Evolutionary conservation across 2,329 filamentous ascomycete species (phyloP).

Genomic region (Plenodomus tracheiphilus): DNA sequence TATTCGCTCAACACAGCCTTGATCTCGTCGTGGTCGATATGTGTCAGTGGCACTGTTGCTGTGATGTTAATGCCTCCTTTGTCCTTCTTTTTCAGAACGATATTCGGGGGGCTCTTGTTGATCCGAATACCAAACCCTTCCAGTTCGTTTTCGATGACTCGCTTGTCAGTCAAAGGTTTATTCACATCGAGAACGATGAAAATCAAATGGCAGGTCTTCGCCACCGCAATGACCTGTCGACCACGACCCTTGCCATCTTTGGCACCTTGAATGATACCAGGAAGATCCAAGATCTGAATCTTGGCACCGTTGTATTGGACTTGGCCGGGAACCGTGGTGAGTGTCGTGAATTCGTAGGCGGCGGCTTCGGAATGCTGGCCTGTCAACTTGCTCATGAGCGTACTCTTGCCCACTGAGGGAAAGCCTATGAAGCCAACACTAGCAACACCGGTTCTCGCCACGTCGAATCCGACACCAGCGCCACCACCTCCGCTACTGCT

Average conservation of each 20-base stretch:
- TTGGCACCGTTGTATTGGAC: conserved; percentile 96
- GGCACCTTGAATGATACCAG: conserved; percentile 97
- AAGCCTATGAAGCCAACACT: conserved; percentile 98
- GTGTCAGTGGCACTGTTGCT: conserved; percentile 86
- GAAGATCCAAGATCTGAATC: conserved; percentile 96
- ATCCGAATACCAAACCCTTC: conserved; percentile 97
- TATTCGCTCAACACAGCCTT: conserved; percentile 98
- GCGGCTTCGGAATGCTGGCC: conserved; percentile 97
- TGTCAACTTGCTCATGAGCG: conserved; percentile 90
- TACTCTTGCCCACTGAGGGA: conserved; percentile 97
- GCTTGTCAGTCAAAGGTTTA: conserved; percentile 96
- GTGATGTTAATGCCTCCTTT: conserved; percentile 96
- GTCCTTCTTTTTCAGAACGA: conserved; percentile 99
- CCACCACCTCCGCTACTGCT: conserved; percentile 78
- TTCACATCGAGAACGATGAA: conserved; percentile 99
- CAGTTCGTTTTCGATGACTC: conserved; percentile 90
- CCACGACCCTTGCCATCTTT: conserved; percentile 98
- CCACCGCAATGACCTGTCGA: conserved; percentile 97
- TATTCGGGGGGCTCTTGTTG: conserved; percentile 96
- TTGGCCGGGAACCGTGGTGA: conserved; percentile 96
- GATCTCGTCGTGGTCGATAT: conserved; percentile 96
- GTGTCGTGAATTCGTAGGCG: conserved; percentile 97
- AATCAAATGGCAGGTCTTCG: conserved; percentile 97
- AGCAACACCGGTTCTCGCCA: conserved; percentile 94
- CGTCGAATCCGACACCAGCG: conserved; percentile 89